Conservation (phyloP, 345 rosid genomes). For the Eucalyptus marginata region DNA sequence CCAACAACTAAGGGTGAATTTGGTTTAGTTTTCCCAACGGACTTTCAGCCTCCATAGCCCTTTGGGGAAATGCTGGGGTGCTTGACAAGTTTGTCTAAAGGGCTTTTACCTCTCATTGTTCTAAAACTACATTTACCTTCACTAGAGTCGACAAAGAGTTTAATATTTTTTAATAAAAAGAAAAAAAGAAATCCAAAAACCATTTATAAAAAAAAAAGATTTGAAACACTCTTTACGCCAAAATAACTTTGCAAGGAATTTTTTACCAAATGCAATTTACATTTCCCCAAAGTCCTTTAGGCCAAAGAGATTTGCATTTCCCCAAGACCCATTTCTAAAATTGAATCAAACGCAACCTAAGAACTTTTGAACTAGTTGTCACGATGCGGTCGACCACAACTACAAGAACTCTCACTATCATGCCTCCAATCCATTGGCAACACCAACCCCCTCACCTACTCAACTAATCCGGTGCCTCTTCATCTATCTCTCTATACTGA, state of each 20-base stretch:
- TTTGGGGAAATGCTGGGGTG: rapidly evolving
- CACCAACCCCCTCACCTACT: background rate
- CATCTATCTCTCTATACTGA: background rate
- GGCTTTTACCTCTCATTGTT: no score
- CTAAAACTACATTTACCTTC: no score
- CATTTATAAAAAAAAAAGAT: no score
- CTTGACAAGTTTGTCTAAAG: rapidly evolving
- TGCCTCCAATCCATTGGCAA: background rate
- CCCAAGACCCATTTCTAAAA: rapidly evolving
- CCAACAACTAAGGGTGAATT: no score
- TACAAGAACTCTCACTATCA: background rate
- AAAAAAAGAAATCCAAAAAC: no score
- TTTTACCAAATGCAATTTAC: no score
- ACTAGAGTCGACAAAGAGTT: no score
- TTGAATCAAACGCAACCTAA: rapidly evolving
- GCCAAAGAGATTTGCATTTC: no score
- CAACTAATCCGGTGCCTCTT: background rate
- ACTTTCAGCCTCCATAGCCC: rapidly evolving
- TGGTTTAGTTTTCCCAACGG: rapidly evolving
- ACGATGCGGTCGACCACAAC: rapidly evolving
- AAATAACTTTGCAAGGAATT: rapidly evolving
- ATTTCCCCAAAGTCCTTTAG: rapidly evolving
- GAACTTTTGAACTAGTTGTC: no score
- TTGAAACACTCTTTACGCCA: rapidly evolving
- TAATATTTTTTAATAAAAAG: no score